These are phyloP conservation scores for Phytophthora europaea DNA, from an alignment of 352 stramenopile species.

Conservation along the genomic window DNA sequence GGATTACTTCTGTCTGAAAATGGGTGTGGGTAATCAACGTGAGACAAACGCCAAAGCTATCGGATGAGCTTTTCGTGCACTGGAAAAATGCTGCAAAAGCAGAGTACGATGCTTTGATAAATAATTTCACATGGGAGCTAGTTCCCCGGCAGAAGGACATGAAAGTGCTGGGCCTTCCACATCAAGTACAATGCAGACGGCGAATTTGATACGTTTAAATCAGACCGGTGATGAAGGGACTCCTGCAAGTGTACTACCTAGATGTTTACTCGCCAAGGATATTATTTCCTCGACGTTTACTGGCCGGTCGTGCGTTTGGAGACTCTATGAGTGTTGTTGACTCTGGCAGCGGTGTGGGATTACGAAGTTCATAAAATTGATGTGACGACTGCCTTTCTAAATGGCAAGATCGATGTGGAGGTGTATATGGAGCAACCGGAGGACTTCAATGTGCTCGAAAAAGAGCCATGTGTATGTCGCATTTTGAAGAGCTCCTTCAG, in stretches of 20 bases:
- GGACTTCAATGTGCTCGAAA: not conserved
- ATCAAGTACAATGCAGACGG: constrained; percentile 4
- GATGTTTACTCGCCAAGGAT: constrained; percentile 15
- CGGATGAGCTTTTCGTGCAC: not conserved
- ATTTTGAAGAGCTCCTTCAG: not conserved
- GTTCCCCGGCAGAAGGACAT: not conserved
- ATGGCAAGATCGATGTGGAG: not conserved
- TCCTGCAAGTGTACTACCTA: constrained; percentile 15
- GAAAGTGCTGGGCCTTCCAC: constrained; percentile 7
- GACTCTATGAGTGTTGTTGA: constrained; percentile 12
- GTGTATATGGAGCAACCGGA: not conserved
- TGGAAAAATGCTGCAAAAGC: not conserved
- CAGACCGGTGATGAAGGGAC: constrained; percentile 9
- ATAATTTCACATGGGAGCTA: constrained; percentile 1
- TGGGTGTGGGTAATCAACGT: not conserved
- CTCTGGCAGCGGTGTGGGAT: constrained; percentile 14
- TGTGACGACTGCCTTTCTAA: constrained; percentile 6
- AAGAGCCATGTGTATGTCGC: not conserved
- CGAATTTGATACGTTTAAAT: constrained; percentile 6
- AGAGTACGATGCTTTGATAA: constrained; percentile 4
- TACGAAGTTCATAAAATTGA: constrained; percentile 18
- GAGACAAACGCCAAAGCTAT: not conserved
- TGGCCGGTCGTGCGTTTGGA: constrained; percentile 12
- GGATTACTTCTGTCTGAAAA: constrained; percentile 10
- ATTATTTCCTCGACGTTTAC: too few relatives aligned